Evolutionary conservation across 139 green algal genomes (phyloP), one percentile per base, ranked within the genome.

Genomic region (Parachlorella kessleri): DNA sequence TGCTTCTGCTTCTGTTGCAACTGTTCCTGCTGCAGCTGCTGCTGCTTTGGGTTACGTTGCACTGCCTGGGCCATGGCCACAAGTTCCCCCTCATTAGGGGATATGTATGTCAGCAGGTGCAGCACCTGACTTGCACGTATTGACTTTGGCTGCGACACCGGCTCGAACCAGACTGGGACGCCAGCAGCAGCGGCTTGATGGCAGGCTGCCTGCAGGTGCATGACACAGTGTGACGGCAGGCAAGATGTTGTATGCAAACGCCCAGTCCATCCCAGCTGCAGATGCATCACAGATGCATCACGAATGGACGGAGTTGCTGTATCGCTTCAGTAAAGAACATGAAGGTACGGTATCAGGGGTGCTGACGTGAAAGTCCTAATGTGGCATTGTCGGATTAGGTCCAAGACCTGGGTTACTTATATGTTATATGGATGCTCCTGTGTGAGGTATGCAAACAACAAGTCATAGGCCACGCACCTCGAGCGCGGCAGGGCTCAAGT

Each of bases 101-200:
- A 91, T 1, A 86, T 67, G 55, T 80, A 91, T 2, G 71, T 72
- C 1, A 91, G 48, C 32, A 70, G 64, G 7, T n/a, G 36, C 30
- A 93, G 75, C 28, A 80, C 6, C 18, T 59, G 14, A 18, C 14
- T 32, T 39, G 85, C 77, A 70, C 89, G 82, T 0, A 70, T 36
- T 6, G 90, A 77, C 74, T 94, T 94, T 30, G 90, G 86, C 39
- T 86, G 86, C 4, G 86, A 92, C 21, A 94, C 90, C 1, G 90
- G 90, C 86, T 94, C 90, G 73, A 92, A 91, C 66, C 91, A 84
- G 21, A 87, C 66, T 0, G 88, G 86, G 71, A 89, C 84, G 21
- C 81, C 75, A 9, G 85, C 80, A 1, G 30, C 78, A 8, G 78
- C 72, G 2, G 86, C 86, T 63, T 75, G 28, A 8, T 41, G 28